Evolutionary conservation across 2,329 filamentous ascomycete genomes (phyloP), one percentile per base, ranked within the genome.

Genomic region (Monosporascus sp.): DNA sequence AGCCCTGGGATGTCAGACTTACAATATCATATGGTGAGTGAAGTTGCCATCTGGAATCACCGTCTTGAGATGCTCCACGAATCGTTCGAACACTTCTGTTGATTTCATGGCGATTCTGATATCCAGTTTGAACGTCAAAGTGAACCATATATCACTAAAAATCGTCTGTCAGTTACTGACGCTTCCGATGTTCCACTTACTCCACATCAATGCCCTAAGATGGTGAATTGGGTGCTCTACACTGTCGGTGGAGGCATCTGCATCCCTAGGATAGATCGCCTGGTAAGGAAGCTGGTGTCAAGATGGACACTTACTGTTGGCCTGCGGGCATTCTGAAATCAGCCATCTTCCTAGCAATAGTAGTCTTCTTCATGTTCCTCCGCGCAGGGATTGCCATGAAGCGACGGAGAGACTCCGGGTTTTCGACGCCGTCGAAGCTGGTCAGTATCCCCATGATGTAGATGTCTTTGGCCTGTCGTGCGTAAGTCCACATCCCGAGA

Each of bases 111-210:
- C 36, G 8, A 61, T 53, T 18, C 53, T 52, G 2, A n/a, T 31
- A 36, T 62, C 60, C 41, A 59, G 57, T 18, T 57, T 58, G 50
- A 58, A 59, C 11, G 45, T 50, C 7, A 48, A 37, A 14, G 52
- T 54, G 36, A 54, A 48, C 52, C 52, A 54, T 35, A 38, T 44
- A n/a, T 36, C 20, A 31, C 52, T 51, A 36, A 8, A 61, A 24
- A 20, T 6, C 43, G 5, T 45, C 25, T 27, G 25, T 27, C 2
- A 27, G 25, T 27, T 27, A 27, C 25, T 27, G 25, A 27, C 8
- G 2, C 25, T 27, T 27, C 2, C 9, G 25, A 8, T 27, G 25
- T 2, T 8, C 25, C 25, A 7, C 5, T 27, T 27, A 27, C 25
- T 8, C 25, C 7, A 8, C 7, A 8, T 3, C 25, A 2, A 27